Evolutionary conservation across 2,329 filamentous ascomycete species (phyloP).

Genomic region (Fusarium albidum): DNA sequence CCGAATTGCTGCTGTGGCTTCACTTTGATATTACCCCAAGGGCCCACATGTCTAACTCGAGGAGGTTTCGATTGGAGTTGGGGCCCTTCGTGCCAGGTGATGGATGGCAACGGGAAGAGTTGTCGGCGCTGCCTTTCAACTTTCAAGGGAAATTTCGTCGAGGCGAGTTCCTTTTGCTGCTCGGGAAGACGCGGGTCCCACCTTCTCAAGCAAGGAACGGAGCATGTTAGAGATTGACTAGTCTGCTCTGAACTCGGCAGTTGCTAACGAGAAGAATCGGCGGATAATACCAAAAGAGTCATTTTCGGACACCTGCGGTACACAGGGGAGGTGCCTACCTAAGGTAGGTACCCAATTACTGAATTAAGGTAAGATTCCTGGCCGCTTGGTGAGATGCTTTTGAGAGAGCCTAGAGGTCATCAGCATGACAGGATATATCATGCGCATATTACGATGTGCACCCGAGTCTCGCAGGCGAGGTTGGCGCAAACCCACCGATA

Average conservation of each 20-base stretch:
- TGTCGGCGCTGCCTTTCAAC: not conserved
- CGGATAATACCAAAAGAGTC: no score
- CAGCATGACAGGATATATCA: not conserved
- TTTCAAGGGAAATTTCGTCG: not conserved
- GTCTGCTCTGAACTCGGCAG: not conserved
- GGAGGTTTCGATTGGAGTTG: constrained; percentile 4
- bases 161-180: no score
- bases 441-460: constrained; percentile 30
- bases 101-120: not conserved
- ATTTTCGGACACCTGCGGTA: no score
- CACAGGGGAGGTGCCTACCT: no score
- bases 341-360: no score
- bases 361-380: no score
- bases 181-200: no score
- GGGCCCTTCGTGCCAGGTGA: no score
- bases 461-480: constrained; percentile 1
- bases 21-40: constrained; percentile 2
- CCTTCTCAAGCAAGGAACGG: not conserved
- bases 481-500: constrained; percentile 1
- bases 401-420: not conserved
- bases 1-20: no score
- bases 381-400: no score
- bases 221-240: not conserved
- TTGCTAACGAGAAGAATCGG: no score
- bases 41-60: not conserved